Evolutionary conservation across 75 land plant genomes (phyloP), one percentile per base, ranked within the genome.

Genomic region (Picea sitchensis): DNA sequence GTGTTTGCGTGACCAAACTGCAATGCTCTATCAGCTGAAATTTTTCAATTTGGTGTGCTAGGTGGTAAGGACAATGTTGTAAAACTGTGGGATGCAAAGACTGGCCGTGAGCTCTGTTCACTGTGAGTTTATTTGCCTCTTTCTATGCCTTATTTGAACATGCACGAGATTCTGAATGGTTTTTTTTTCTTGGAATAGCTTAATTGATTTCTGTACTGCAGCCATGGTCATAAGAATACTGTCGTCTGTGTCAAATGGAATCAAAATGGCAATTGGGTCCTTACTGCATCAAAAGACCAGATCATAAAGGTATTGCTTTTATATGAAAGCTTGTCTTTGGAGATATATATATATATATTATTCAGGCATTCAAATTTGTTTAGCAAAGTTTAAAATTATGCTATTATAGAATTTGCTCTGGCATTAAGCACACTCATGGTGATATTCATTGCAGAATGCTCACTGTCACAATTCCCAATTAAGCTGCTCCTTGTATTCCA

Each of bases 61-160:
- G 99, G 99, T 83, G 99, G 93, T 5, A 98, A 98, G 82, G 99
- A 98, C 82, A 90, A 87, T 83, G 91, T 95, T 79, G 90, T 98
- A 38, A 98, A 98, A 82, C 88, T 98, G 23, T 98, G 99, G 99
- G 99, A 98, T 93, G 98, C 99, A 32, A 98, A 91, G 79, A 80
- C 92, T 34, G 99, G 96, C 61, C 90, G 82, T 80, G 99, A 93
- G 76, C 94, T 98, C 13, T 88, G 89, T 80, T 93, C 94, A 77
- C 92, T 98, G 99, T 98, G 76, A 81, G 98, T 76, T 14, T 58
- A 54, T 14, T 12, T 54, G 36, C 61, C 9, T n/a, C 20, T 64
- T 67, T 21, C 21, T 75, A 47, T 30, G n/a, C 36, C 21, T 4
- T 3, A 1, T 77, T 41, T 41, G 21, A 15, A 11, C 32, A 17